phyloP scores from a whole-genome alignment of 441 rosid species.

The Hura crepitans region DNA sequence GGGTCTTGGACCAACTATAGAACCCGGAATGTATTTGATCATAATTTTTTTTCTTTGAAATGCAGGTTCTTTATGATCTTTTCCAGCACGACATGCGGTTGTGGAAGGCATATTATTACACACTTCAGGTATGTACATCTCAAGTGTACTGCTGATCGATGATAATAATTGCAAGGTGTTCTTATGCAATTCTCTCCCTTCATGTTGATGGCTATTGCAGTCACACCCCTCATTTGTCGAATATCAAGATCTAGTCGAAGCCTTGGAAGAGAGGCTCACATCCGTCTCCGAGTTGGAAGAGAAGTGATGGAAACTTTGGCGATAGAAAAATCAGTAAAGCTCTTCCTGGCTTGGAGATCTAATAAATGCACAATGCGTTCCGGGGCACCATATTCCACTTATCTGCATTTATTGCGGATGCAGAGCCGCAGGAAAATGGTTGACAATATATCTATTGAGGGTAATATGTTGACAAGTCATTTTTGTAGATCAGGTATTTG shows the following conservation, averaged over 20 bases:
- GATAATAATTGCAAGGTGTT: neutral
- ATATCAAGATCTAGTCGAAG: conserved; percentile 70
- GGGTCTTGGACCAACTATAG: neutral
- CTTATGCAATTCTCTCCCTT: conserved; percentile 11
- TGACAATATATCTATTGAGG: conserved; percentile 1
- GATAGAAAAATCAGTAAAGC: neutral
- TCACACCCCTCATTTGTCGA: conserved; percentile 61
- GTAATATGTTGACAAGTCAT: conserved; percentile 12
- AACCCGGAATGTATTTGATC: neutral
- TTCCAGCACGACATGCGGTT: conserved; percentile 72
- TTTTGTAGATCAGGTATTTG: conserved; percentile 36
- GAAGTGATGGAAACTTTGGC: conserved; percentile 16
- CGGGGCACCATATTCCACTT: neutral
- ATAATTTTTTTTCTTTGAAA: neutral
- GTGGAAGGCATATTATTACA: conserved; percentile 83
- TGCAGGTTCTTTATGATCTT: conserved; percentile 86
- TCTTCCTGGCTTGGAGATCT: conserved; percentile 4
- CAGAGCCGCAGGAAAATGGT: neutral
- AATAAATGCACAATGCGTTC: neutral
- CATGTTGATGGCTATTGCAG: conserved; percentile 37
- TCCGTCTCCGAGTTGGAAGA: conserved; percentile 32
- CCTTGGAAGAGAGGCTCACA: conserved; percentile 62
- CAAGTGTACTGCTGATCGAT: conserved; percentile 14
- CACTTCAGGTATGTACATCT: conserved; percentile 60
- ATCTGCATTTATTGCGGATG: neutral